Evolutionary conservation across 768 basidiomycete species (phyloP).

Genomic region (Hortiboletus campestris): DNA sequence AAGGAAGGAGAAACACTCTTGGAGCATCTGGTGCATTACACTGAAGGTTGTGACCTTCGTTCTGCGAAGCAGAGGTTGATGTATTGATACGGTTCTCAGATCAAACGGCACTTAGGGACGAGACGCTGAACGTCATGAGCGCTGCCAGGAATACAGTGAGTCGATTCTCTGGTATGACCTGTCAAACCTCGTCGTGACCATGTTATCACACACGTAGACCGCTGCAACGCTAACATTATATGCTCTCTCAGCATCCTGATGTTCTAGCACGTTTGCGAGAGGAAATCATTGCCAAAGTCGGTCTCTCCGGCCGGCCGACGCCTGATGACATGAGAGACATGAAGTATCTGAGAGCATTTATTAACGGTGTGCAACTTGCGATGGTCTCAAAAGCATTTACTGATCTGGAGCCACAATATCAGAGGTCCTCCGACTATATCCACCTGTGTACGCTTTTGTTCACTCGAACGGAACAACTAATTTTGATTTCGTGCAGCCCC

Average conservation of each 20-base stretch:
- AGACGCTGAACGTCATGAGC: conserved; percentile 29
- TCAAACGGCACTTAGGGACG: conserved; percentile 22
- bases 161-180: not conserved
- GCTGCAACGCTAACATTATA: conserved; percentile 37
- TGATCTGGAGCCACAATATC: not conserved
- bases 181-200: not conserved
- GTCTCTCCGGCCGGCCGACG: conserved; percentile 46
- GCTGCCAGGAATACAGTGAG: conserved; percentile 44
- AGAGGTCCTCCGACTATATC: conserved; percentile 35
- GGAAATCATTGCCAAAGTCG: conserved; percentile 55
- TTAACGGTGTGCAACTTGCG: conserved; percentile 47
- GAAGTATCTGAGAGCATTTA: conserved; percentile 63
- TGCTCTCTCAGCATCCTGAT: conserved; percentile 51
- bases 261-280: conserved; percentile 48
- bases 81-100: conserved; percentile 16
- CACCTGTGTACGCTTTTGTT: conserved; percentile 24
- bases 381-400: not conserved
- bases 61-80: not conserved
- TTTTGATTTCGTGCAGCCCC: conserved; percentile 19
- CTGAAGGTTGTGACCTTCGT: conserved; percentile 40
- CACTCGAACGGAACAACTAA: not conserved
- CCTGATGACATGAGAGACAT: conserved; percentile 58
- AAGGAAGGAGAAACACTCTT: conserved; percentile 45
- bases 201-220: conserved; percentile 18
- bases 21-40: conserved; percentile 53